Conservation (phyloP, 1,139 yeast species). For the Insectozyma bohioensis region DNA sequence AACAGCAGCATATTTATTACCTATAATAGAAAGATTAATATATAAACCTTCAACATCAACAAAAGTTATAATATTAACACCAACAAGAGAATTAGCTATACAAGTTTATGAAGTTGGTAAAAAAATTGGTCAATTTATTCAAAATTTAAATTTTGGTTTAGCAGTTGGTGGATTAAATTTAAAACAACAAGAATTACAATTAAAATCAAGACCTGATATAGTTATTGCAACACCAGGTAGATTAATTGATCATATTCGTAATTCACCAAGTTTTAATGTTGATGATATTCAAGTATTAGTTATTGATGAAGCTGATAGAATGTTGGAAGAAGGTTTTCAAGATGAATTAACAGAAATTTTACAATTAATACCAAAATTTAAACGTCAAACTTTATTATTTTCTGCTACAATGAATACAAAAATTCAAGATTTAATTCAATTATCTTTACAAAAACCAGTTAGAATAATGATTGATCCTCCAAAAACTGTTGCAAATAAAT, state of each 20-base stretch:
- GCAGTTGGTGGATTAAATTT: slow-evolving; percentile 98
- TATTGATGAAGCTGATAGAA: slow-evolving; percentile 97
- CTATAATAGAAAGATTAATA: slow-evolving; percentile 86
- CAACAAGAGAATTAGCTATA: slow-evolving; percentile 97
- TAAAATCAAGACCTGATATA: slow-evolving; percentile 88
- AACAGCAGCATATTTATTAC: slow-evolving; percentile 97
- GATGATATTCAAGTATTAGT: slow-evolving; percentile 90
- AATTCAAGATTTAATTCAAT: slow-evolving; percentile 81
- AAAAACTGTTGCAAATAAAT: slow-evolving; percentile 82
- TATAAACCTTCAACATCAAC: slow-evolving; percentile 90
- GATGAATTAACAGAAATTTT: slow-evolving; percentile 89
- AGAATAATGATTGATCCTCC: slow-evolving; percentile 97
- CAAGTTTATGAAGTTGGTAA: slow-evolving; percentile 94
- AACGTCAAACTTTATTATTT: slow-evolving; percentile 89
- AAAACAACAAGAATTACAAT: slow-evolving; percentile 91
- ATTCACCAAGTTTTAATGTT: slow-evolving; percentile 89
- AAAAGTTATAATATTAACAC: slow-evolving; percentile 85
- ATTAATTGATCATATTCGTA: slow-evolving; percentile 92
- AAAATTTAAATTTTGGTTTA: slow-evolving; percentile 76
- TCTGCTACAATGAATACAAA: slow-evolving; percentile 98
- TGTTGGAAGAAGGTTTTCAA: slow-evolving; percentile 98
- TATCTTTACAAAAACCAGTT: slow-evolving; percentile 86
- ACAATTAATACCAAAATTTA: slow-evolving; percentile 74
- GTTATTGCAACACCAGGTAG: slow-evolving; percentile 98
- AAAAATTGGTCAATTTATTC: slow-evolving; percentile 74